Evolutionary conservation across 1,284 basidiomycete species (phyloP).

Genomic region (Phellopilus nigrolimitatus): DNA sequence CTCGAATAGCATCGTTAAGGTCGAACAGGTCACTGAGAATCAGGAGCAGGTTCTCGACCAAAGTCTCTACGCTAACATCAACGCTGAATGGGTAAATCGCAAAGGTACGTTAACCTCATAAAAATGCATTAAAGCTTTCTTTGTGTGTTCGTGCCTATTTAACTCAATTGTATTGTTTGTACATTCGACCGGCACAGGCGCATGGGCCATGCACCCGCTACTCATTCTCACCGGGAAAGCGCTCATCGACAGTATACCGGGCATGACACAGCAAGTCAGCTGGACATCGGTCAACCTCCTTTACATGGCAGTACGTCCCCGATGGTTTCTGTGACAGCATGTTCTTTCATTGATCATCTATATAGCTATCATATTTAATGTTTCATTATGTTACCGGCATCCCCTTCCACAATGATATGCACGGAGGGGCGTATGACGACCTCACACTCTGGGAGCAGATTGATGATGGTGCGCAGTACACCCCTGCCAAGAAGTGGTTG

Average conservation of each 20-base stretch:
- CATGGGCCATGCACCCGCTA: constrained; percentile 97
- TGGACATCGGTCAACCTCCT: constrained; percentile 94
- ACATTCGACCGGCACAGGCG: constrained; percentile 49
- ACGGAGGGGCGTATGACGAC: constrained; percentile 94
- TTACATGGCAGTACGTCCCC: constrained; percentile 79
- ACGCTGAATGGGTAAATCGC: constrained; percentile 97
- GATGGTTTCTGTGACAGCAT: background rate
- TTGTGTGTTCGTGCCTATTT: background rate
- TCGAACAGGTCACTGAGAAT: constrained; percentile 80
- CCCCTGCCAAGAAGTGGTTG: constrained; percentile 97
- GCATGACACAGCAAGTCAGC: constrained; percentile 89
- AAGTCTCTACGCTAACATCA: constrained; percentile 82
- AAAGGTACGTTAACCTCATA: constrained; percentile 70
- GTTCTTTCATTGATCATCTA: constrained; percentile 9
- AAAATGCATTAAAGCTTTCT: too few species aligned
- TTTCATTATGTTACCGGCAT: constrained; percentile 98
- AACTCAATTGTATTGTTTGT: constrained; percentile 8
- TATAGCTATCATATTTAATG: constrained; percentile 92
- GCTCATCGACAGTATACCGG: constrained; percentile 89
- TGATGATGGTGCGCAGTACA: constrained; percentile 97
- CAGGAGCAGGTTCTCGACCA: constrained; percentile 80
- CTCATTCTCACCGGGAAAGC: constrained; percentile 90
- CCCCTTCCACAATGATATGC: constrained; percentile 86
- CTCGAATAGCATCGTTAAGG: constrained; percentile 80
- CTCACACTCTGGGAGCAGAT: constrained; percentile 99